Conservation (phyloP, 768 basidiomycete genomes). For the Pilatotrama ljubarskyi region DNA sequence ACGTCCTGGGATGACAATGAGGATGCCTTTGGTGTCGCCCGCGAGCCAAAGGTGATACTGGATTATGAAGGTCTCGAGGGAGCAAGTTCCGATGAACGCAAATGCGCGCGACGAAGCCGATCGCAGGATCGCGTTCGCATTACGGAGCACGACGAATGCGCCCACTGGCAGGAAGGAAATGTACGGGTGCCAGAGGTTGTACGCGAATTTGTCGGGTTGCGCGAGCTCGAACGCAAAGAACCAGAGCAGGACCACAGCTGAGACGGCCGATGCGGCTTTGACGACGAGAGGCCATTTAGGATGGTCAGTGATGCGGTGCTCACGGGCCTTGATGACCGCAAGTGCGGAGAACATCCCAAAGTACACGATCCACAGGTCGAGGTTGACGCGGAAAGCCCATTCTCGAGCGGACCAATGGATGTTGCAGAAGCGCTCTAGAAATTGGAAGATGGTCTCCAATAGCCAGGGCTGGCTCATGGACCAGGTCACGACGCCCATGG, state of each 20-base stretch:
- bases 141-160: slow-evolving; percentile 75
- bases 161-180: slow-evolving; percentile 79
- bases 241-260: slow-evolving; percentile 62
- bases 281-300: slow-evolving; percentile 59
- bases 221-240: slow-evolving; percentile 81
- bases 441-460: slow-evolving; percentile 61
- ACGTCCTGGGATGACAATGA: slow-evolving; percentile 76
- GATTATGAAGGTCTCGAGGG: slow-evolving; percentile 88
- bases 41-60: slow-evolving; percentile 90
- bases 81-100: slow-evolving; percentile 82
- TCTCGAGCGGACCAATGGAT: slow-evolving; percentile 86
- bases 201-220: slow-evolving; percentile 78
- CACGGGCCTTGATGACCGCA: slow-evolving; percentile 72
- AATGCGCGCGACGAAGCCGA: slow-evolving; percentile 69
- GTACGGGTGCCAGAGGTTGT: slow-evolving; percentile 85
- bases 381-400: slow-evolving; percentile 85
- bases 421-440: slow-evolving; percentile 63
- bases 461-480: slow-evolving; percentile 67
- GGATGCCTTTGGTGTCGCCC: slow-evolving; percentile 77
- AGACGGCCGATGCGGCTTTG: slow-evolving; percentile 49
- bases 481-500: slow-evolving; percentile 60
- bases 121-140: slow-evolving; percentile 69
- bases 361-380: slow-evolving; percentile 90
- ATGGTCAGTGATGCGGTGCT: slow-evolving; percentile 68
- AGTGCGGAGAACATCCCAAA: slow-evolving; percentile 81